Base-by-base conservation (phyloP, 306 rosid species). In the Lagenaria siceraria region DNA sequence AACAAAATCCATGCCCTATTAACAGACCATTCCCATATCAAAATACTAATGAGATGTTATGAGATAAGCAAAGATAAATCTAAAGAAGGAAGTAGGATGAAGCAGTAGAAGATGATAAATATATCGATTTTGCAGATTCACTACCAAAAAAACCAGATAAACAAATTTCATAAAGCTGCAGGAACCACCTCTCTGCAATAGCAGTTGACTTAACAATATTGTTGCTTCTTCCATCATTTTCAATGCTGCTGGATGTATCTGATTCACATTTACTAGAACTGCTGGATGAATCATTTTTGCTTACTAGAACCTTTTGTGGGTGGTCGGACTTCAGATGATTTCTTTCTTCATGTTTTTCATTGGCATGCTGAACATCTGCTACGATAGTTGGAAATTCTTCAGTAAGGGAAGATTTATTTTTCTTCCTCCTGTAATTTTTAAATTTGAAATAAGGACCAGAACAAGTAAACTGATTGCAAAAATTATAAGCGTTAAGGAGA, bases 361-460 rank as follows among this genome's bases (percentile, higher is more conserved):
- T 69, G 66, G 74, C 24, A 7, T 60, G 51, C 46, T 61, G 88
- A 77, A 33, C 80, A 65, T 55, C 90, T 76, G 77, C 82, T 0
- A 85, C 61, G 78, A 63, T 79, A 82, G 76, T 81, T 19, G 78
- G 68, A 83, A 79, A 70, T 80, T 84, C 86, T 69, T 83, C 85
- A 0, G 77, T 1, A n/a, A 84, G 69, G 72, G 85, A 82, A 81
- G 79, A 80, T 80, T 86, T 92, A 80, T 48, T 90, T 88, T 85
- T 90, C 91, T 92, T 92, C 88, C 82, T 82, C 85, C 98, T 92
- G 84, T 52, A 51, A 83, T 24, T 48, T 51, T 73, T 5, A 52
- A 51, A 49, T 77, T 59, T 72, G 42, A 83, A 15, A 81, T 46
- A 62, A 76, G 69, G 22, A 35, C 66, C 68, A 75, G 36, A 38